A percentile compares a stretch with the other conserved stretches of the same genome.
Conservation (phyloP, 164 flowering plant species). For the Euptelea pleiosperma region DNA sequence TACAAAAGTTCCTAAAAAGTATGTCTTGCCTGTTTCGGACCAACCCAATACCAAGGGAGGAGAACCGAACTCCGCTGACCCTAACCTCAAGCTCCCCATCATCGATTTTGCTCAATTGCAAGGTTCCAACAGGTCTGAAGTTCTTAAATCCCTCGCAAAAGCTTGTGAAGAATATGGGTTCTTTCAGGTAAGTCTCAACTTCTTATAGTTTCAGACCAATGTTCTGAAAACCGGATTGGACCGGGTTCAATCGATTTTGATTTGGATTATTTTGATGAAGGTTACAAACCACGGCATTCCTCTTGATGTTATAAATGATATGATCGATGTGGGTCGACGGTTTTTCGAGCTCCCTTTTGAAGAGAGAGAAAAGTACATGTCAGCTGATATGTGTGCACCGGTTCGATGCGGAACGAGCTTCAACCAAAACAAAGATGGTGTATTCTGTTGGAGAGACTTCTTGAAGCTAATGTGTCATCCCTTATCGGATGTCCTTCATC, state of each 20-base stretch:
- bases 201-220: too few species aligned
- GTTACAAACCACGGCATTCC: conserved; percentile 73
- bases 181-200: conserved; percentile 84
- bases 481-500: conserved; percentile 37
- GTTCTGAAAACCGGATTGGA: too few species aligned
- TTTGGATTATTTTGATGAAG: conserved; percentile 39
- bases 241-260: too few species aligned
- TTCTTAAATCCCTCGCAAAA: conserved; percentile 49
- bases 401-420: conserved; percentile 89
- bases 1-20: conserved; percentile 59
- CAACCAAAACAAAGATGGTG: conserved; percentile 74
- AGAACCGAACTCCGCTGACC: background rate
- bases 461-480: conserved; percentile 65
- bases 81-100: conserved; percentile 47
- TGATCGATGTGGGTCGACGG: conserved; percentile 48
- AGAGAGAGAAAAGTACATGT: conserved; percentile 71
- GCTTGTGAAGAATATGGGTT: conserved; percentile 78
- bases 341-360: conserved; percentile 77
- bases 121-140: conserved; percentile 46
- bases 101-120: conserved; percentile 66
- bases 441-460: conserved; percentile 93
- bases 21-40: conserved; percentile 57
- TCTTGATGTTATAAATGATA: conserved; percentile 27
- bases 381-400: conserved; percentile 53
- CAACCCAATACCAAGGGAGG: conserved; percentile 34